phyloP scores from a whole-genome alignment of 257 asterid species.

The Rhazya stricta region DNA sequence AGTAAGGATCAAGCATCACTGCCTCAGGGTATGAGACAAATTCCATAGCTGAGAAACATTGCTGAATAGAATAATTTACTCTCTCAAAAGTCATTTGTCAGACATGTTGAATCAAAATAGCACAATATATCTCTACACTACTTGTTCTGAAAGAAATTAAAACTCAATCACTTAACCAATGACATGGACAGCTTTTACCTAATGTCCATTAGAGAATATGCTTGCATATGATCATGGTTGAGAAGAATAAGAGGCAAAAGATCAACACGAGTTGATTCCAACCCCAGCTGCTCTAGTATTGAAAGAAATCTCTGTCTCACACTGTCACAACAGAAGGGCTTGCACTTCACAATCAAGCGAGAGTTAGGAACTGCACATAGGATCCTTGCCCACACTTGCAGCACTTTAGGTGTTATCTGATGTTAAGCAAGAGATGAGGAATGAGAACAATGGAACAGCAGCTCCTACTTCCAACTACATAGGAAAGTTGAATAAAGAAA shows the following conservation, averaged over 20 bases:
- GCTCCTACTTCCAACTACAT: not conserved
- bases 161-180: slow-evolving; percentile 1
- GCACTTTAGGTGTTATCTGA: slow-evolving; percentile 94
- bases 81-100: not conserved
- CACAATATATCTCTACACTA: not conserved
- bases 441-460: not conserved
- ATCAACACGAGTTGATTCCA: slow-evolving; percentile 94
- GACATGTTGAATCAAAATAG: not conserved
- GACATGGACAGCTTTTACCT: slow-evolving; percentile 44
- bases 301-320: slow-evolving; percentile 80
- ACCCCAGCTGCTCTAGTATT: slow-evolving; percentile 82
- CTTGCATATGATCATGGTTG: slow-evolving; percentile 99
- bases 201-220: slow-evolving; percentile 96
- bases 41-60: not conserved
- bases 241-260: slow-evolving; percentile 94
- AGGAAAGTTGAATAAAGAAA: slow-evolving; percentile 8
- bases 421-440: slow-evolving; percentile 9
- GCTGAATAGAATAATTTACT: not conserved
- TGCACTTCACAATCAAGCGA: slow-evolving; percentile 92
- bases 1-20: not conserved
- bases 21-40: not conserved
- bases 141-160: slow-evolving; percentile 4
- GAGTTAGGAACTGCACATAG: slow-evolving; percentile 91
- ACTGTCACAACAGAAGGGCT: slow-evolving; percentile 93
- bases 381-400: slow-evolving; percentile 97